Evolutionary conservation across 805 yeast species (phyloP).

Genomic region (Cyberlindnera maritima): DNA sequence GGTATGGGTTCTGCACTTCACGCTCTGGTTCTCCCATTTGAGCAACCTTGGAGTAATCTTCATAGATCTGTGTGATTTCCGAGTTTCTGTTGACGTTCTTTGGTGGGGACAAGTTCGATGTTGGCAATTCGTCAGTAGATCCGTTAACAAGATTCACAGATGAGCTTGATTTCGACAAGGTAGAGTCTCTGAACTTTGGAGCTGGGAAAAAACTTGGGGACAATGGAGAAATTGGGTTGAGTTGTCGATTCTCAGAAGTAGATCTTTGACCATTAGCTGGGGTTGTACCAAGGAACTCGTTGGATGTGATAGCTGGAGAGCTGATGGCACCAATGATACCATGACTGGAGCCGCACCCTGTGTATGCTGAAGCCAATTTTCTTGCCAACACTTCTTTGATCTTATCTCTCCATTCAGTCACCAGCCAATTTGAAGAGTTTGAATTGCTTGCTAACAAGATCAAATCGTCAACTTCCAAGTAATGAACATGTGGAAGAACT

Average conservation of each 20-base stretch:
- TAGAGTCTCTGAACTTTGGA: slow-evolving; percentile 29
- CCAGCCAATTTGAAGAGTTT: slow-evolving; percentile 47
- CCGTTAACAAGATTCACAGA: slow-evolving; percentile 11
- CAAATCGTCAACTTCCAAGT: slow-evolving; percentile 63
- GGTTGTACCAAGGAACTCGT: slow-evolving; percentile 30
- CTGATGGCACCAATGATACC: slow-evolving; percentile 59
- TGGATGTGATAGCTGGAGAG: slow-evolving; percentile 43
- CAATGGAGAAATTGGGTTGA: slow-evolving; percentile 31
- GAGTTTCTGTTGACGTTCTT: slow-evolving; percentile 23
- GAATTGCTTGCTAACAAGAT: slow-evolving; percentile 37
- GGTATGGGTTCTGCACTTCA: background rate
- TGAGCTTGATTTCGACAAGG: slow-evolving; percentile 22
- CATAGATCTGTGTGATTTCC: slow-evolving; percentile 32
- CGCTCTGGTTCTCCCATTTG: slow-evolving; percentile 6
- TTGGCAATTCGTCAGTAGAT: slow-evolving; percentile 14
- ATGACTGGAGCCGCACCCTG: slow-evolving; percentile 72
- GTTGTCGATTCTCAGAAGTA: slow-evolving; percentile 15
- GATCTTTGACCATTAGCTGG: background rate
- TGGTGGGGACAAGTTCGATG: slow-evolving; percentile 13
- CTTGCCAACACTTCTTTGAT: slow-evolving; percentile 54
- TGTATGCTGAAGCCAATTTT: slow-evolving; percentile 59
- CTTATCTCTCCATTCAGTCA: slow-evolving; percentile 55
- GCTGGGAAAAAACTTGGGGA: slow-evolving; percentile 38
- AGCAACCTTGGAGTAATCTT: slow-evolving; percentile 30
- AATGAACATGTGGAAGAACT: slow-evolving; percentile 72